Conservation (phyloP, 1,139 yeast species). For the Debaryomyces robertsiae region DNA sequence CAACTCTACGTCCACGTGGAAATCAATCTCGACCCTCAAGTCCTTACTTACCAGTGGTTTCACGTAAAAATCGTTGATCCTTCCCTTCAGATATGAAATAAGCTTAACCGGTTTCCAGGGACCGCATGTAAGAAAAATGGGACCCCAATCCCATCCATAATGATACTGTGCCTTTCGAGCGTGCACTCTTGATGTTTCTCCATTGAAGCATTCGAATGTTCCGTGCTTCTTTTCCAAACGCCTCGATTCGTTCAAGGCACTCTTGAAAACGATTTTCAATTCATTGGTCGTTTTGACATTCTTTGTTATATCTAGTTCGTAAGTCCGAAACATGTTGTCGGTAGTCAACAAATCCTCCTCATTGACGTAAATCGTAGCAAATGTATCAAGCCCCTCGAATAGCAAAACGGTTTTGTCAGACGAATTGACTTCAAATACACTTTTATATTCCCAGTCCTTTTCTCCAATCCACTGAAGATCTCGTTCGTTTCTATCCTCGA, state of each 20-base stretch:
- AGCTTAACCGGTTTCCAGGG: slow-evolving; percentile 45
- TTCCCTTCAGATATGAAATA: slow-evolving; percentile 23
- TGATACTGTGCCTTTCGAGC: slow-evolving; percentile 57
- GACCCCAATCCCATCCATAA: slow-evolving; percentile 66
- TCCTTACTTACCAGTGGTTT: slow-evolving; percentile 21
- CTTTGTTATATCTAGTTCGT: slow-evolving; percentile 18
- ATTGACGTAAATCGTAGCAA: slow-evolving; percentile 41
- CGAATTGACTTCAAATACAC: slow-evolving; percentile 18
- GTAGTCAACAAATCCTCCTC: slow-evolving; percentile 31
- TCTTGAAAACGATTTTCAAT: slow-evolving; percentile 24
- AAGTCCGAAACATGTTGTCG: slow-evolving; percentile 41
- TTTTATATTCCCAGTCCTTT: slow-evolving; percentile 42
- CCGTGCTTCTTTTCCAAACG: slow-evolving; percentile 25
- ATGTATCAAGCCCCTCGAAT: slow-evolving; percentile 50
- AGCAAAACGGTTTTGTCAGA: slow-evolving; percentile 26
- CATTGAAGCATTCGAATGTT: slow-evolving; percentile 34
- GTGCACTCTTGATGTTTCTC: slow-evolving; percentile 43
- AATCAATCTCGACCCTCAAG: slow-evolving; percentile 6
- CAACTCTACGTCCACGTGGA: slow-evolving; percentile 1
- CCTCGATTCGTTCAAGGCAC: slow-evolving; percentile 25
- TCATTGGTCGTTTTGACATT: slow-evolving; percentile 17
- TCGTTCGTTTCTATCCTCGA: slow-evolving; percentile 40
- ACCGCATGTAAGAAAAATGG: slow-evolving; percentile 48
- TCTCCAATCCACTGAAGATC: slow-evolving; percentile 51
- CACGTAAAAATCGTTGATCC: slow-evolving; percentile 24